Base-by-base conservation (phyloP, 108 stramenopile species). In the Epithemia pelagica region DNA sequence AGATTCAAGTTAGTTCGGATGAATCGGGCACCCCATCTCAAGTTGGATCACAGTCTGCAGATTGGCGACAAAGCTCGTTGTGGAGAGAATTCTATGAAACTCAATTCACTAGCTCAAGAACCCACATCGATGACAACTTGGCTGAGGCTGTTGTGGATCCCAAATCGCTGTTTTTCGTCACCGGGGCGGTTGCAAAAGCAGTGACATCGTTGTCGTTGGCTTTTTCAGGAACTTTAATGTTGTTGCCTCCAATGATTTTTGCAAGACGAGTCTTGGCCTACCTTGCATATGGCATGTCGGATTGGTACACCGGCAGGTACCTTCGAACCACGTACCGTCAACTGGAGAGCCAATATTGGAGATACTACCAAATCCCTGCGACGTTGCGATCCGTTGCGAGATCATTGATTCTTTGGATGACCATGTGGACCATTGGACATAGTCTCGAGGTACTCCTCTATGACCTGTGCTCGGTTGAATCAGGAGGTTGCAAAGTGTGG, bases 341-440 rank as follows among this genome's bases (percentile, higher is more conserved):
- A 46, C 54, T 84, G 67, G 85, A 77, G 63, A 63, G 68, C 28
- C 62, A 72, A 37, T 77, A 74, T 51, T 67, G 74, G 23, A 68
- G 73, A 2, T 74, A 87, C 55, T 87, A 86, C 66, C 83, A 87
- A 79, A 73, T 82, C 30, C 74, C 78, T 0, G 81, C 85, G 1
- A 72, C 74, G 0, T 66, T 77, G 0, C 68, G 89, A 0, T 84
- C 89, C 0, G 31, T 66, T 15, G 70, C 60, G 10, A 52, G 89
- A 24, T 55, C 65, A 10, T 51, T 77, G 1, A 74, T 77, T 46
- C 64, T 84, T 67, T 28, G 74, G 28, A 19, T 73, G 0, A 15
- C 15, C 15, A 51, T 77, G 32, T 71, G 76, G 52, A 62, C 63
- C 53, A 18, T 74, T 0, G 65, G 81, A 1, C 52, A 75, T 29